Evolutionary conservation across 179 eudicot genomes (phyloP).

Genomic region (Nepenthes alata): DNA sequence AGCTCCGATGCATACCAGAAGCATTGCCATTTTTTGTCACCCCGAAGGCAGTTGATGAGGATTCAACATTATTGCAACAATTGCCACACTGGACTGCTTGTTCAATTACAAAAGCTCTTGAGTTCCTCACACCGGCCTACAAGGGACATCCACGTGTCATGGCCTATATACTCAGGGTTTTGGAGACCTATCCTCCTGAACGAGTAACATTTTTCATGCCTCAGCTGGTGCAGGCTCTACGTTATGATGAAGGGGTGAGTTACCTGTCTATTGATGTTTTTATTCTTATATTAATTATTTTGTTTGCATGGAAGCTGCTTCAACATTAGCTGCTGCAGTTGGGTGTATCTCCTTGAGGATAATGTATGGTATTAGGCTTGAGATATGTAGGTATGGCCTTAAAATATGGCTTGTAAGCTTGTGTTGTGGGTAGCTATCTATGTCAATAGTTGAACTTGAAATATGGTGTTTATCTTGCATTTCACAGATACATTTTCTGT

Average conservation of each 20-base stretch:
- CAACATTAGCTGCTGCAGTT: too few species aligned
- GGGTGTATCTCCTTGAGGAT: too few species aligned
- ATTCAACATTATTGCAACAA: slow-evolving; percentile 82
- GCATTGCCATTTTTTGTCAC: slow-evolving; percentile 89
- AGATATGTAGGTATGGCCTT: too few species aligned
- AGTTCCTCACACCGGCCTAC: slow-evolving; percentile 81
- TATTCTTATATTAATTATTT: not conserved
- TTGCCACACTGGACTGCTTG: slow-evolving; percentile 99
- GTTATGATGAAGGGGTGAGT: slow-evolving; percentile 87
- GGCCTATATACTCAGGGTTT: slow-evolving; percentile 93
- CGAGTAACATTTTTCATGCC: slow-evolving; percentile 99
- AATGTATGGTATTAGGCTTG: too few species aligned
- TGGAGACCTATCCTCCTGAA: slow-evolving; percentile 94
- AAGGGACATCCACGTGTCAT: slow-evolving; percentile 96
- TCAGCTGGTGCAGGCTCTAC: slow-evolving; percentile 87
- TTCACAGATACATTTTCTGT: not conserved
- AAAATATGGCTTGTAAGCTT: not conserved
- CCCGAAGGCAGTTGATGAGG: slow-evolving; percentile 92
- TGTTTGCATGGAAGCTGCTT: not conserved
- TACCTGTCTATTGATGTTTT: slow-evolving; percentile 5
- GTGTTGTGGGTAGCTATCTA: not conserved
- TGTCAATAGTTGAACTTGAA: not conserved
- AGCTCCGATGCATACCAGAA: slow-evolving; percentile 83
- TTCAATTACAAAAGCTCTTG: slow-evolving; percentile 88
- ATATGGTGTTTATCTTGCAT: not conserved